Percentiles rank a stretch among this genome's conserved stretches.
These are phyloP conservation scores for Picea sitchensis DNA, from an alignment of 75 land plant species.

Conservation along the genomic window DNA sequence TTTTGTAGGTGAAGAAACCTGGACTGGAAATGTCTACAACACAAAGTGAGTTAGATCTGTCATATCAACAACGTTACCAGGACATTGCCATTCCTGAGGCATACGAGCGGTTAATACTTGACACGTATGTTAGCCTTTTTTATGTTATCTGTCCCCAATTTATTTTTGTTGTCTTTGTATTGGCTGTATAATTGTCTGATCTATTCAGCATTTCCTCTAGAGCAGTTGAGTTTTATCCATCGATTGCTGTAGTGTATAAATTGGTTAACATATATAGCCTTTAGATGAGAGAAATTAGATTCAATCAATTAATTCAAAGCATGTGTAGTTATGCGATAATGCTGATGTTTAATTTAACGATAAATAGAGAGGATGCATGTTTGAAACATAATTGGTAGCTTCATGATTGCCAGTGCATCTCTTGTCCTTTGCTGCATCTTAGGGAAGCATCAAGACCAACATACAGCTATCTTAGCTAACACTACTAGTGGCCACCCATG, in stretches of 20 bases:
- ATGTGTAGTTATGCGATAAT: background rate
- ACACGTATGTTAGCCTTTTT: slow-evolving; percentile 53
- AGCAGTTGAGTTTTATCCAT: background rate
- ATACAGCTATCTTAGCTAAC: no score
- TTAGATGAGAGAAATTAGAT: background rate
- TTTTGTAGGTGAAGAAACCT: slow-evolving; percentile 83
- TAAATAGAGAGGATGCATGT: background rate
- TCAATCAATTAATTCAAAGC: background rate
- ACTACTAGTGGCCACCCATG: no score
- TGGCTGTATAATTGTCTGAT: background rate
- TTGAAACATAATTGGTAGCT: no score
- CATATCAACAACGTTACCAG: slow-evolving; percentile 85
- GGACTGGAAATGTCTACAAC: slow-evolving; percentile 90
- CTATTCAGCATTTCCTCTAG: background rate
- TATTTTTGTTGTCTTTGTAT: background rate
- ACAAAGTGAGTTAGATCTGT: slow-evolving; percentile 94
- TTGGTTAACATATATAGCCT: background rate
- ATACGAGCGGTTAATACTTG: slow-evolving; percentile 90
- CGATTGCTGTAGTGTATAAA: background rate
- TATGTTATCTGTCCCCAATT: background rate
- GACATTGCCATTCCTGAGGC: slow-evolving; percentile 88
- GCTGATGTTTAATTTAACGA: background rate
- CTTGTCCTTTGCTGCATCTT: no score
- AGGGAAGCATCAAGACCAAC: no score
- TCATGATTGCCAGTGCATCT: no score